Conservation (phyloP, 768 basidiomycete genomes). For the Serendipita sp. region DNA sequence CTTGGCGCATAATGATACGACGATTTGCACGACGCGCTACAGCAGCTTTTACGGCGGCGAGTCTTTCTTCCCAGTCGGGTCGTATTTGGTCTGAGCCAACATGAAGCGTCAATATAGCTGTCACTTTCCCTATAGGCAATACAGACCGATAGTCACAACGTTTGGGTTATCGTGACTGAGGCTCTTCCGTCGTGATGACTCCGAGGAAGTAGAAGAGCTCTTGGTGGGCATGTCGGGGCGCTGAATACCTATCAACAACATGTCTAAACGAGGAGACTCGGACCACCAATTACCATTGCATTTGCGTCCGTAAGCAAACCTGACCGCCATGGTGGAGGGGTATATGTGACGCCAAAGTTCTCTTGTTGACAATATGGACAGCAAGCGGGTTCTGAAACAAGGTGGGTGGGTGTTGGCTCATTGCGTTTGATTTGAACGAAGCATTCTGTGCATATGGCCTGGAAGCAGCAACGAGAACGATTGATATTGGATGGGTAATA, state of each 20-base stretch:
- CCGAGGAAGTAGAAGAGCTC: constrained; percentile 1
- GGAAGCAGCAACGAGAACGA: constrained; percentile 93
- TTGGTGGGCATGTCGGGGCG: constrained; percentile 7
- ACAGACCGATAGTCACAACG: constrained; percentile 76
- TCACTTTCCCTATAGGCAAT: constrained; percentile 1
- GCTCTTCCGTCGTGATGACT: constrained; percentile 53
- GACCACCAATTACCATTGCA: neutral
- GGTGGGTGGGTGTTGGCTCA: constrained; percentile 86
- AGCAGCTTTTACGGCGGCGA: constrained; percentile 87
- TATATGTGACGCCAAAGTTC: constrained; percentile 88
- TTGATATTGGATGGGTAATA: constrained; percentile 98
- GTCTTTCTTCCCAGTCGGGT: constrained; percentile 94
- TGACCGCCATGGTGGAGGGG: constrained; percentile 60
- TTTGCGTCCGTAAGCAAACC: constrained; percentile 50
- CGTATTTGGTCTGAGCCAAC: constrained; percentile 67
- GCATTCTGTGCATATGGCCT: constrained; percentile 96
- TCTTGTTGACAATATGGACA: constrained; percentile 97
- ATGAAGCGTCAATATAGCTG: constrained; percentile 5
- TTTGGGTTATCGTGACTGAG: constrained; percentile 73
- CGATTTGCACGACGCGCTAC: constrained; percentile 90
- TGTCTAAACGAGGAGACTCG: neutral
- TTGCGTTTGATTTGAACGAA: constrained; percentile 97
- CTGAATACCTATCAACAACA: neutral
- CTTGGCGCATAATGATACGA: constrained; percentile 95
- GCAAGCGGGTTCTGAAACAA: constrained; percentile 90